Evolutionary conservation across 805 yeast species (phyloP).

Genomic region (Blastobotrys attinorum): DNA sequence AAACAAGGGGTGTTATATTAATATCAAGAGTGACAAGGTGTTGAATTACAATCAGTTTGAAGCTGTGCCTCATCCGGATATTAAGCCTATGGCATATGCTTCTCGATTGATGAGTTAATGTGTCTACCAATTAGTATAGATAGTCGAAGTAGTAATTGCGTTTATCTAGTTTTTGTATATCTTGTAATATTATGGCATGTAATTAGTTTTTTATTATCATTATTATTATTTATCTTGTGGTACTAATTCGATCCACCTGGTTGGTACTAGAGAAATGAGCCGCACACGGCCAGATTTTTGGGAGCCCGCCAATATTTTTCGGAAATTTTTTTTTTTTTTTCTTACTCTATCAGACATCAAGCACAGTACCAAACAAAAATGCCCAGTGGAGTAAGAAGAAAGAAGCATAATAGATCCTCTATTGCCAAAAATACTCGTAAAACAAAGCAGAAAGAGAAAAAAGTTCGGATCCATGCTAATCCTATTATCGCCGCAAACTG

Average conservation of each 20-base stretch:
- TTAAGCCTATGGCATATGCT: conserved; percentile 92
- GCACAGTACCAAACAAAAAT: background rate
- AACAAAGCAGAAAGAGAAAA: conserved; percentile 60
- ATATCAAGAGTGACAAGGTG: conserved; percentile 44
- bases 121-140: no score
- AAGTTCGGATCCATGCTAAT: conserved; percentile 58
- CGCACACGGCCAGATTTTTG: no score
- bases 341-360: no score
- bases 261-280: no score
- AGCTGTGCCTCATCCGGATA: conserved; percentile 84
- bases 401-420: conserved; percentile 73
- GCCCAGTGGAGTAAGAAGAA: conserved; percentile 56
- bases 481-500: conserved; percentile 84
- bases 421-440: conserved; percentile 63
- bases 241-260: no score
- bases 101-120: conserved; percentile 26
- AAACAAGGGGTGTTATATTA: conserved; percentile 83
- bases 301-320: no score
- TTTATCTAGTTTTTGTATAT: no score
- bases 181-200: no score
- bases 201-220: no score
- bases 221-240: no score
- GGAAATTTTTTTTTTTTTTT: no score
- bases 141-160: no score
- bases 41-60: conserved; percentile 54